Base-by-base conservation (phyloP, 139 green algal genomes). In the Closterium sp. region DNA sequence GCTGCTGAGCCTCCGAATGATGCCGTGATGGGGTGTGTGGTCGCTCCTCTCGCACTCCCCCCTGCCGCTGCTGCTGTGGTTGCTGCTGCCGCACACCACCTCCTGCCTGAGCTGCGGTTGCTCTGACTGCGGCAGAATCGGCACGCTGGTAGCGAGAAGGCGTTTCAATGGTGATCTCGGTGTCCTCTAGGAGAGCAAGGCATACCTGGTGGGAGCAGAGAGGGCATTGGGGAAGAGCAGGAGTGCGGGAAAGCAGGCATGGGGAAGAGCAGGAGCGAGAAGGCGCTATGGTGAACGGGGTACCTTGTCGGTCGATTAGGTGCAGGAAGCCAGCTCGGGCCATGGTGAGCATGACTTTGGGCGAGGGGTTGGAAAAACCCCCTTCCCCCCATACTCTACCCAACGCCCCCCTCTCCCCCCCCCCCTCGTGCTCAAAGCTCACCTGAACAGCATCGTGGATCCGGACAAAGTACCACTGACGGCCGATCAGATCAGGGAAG, bases 391-490 rank as follows among this genome's bases (percentile, higher is more conserved):
- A 2, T 3, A 2, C 32, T 38, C 32, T 3, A 2, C 32, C 32
- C 32, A 2, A 2, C 32, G 2, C 32, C 32, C 32, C 32, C 32
- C 32, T 3, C 32, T 3, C 32, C 32, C 32, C 32, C 32, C 32
- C 3, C 32, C 32, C 32, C 32, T 38, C 32, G n/a, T 3, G 3
- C 32, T 38, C 32, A 2, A 3, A 3, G 2, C 92, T 91, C 31
- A 89, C 92, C 92, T 93, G 93, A 22, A 95, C 93, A 5, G 93
- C 93, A 9, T 95, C 93, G 88, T 95, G 93, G 5, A 95, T 94
- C 7, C 90, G 42, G 6, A 94, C 92, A 70, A 94, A 94, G 92
- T 95, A 91, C 93, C 93, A 95, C 11, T 95, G 31, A 38, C 89
- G 87, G 17, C 93, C 93, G 30, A 95, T 95, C 22, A 95, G 70